Evolutionary conservation across 2,329 filamentous ascomycete genomes (phyloP).

Genomic region (Pseudogymnoascus sp.): DNA sequence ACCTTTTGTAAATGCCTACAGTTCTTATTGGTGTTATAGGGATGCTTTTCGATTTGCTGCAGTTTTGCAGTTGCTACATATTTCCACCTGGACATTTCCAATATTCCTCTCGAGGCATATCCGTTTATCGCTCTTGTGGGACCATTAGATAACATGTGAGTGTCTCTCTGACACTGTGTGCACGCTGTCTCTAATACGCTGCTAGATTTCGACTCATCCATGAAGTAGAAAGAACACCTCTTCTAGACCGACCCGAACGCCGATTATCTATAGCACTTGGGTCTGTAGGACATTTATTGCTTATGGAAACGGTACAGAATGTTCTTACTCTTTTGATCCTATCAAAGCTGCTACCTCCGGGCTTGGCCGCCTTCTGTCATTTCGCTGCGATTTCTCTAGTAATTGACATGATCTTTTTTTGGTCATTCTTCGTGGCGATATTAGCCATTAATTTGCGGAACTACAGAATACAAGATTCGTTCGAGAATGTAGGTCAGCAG

Average conservation of each 20-base stretch:
- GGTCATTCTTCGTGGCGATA: background rate
- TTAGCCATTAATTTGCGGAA: background rate
- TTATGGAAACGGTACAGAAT: background rate
- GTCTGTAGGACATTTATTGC: background rate
- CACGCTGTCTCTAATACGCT: background rate
- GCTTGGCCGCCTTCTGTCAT: background rate
- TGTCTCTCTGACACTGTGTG: background rate
- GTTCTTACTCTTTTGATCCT: background rate
- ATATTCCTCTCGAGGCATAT: background rate
- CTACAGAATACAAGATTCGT: background rate
- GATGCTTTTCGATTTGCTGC: background rate
- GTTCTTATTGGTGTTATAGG: background rate
- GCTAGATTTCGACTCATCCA: background rate
- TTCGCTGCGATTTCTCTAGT: background rate
- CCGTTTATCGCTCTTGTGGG: background rate
- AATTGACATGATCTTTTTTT: background rate
- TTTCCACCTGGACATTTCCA: background rate
- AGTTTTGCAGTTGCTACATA: background rate
- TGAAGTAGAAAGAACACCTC: background rate
- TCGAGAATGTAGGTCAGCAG: background rate
- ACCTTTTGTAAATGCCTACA: background rate
- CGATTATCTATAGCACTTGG: background rate
- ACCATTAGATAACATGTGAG: background rate
- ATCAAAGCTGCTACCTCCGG: background rate
- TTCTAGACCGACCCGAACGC: background rate